Percentiles rank a stretch among this genome's conserved stretches.
Evolutionary conservation across 2,329 filamentous ascomycete species (phyloP).

Genomic region (Aspergillus aculeatinus): DNA sequence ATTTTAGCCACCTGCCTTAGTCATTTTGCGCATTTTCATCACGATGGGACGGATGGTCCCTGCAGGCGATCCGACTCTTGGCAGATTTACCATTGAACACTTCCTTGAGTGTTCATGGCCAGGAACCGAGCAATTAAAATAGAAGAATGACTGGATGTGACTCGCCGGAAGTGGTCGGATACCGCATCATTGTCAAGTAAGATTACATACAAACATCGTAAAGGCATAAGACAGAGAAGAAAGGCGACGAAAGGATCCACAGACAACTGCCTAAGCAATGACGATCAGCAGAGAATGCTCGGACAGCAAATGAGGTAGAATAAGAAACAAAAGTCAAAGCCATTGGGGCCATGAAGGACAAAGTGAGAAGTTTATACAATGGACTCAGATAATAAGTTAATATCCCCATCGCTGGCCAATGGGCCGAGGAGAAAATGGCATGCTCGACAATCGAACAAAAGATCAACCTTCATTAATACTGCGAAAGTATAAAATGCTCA

Average conservation of each 20-base stretch:
- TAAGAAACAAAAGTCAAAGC: constrained; percentile 20
- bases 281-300: constrained; percentile 20
- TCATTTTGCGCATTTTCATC: not conserved
- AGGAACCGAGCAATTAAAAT: not conserved
- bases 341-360: constrained; percentile 21
- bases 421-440: constrained; percentile 16
- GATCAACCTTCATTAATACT: constrained; percentile 8
- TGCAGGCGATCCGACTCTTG: not conserved
- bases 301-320: constrained; percentile 14
- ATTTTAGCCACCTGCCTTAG: not conserved
- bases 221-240: constrained; percentile 34
- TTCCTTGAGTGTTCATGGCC: not conserved
- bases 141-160: not conserved
- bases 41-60: not conserved
- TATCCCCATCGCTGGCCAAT: constrained; percentile 26
- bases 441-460: constrained; percentile 9
- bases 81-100: not conserved
- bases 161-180: constrained; percentile 19
- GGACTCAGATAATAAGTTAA: constrained; percentile 24
- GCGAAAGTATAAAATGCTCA: constrained; percentile 11
- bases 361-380: constrained; percentile 36
- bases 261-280: constrained; percentile 22
- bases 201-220: constrained; percentile 32
- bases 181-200: constrained; percentile 33
- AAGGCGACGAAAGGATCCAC: constrained; percentile 24